phyloP scores from a whole-genome alignment of 176 grass and related monocot species.

The Oryza longistaminata region DNA sequence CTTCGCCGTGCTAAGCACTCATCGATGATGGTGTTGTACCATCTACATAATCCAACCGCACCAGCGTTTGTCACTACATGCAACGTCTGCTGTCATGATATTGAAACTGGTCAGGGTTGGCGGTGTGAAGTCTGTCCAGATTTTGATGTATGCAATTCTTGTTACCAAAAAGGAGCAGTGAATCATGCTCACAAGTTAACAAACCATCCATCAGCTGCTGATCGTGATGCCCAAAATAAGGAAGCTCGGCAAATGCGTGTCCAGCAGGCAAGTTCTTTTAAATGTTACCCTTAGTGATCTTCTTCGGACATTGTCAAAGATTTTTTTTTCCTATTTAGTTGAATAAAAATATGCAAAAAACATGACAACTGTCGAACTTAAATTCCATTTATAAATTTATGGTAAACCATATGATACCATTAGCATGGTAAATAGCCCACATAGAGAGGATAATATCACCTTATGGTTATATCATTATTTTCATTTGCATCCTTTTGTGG shows the following conservation, averaged over 20 bases:
- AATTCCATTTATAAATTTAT: slow-evolving; percentile 4
- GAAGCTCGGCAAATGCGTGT: slow-evolving; percentile 96
- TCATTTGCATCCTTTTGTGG: background rate
- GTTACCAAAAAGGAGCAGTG: slow-evolving; percentile 83
- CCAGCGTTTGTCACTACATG: slow-evolving; percentile 97
- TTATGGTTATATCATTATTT: background rate
- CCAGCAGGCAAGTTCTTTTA: slow-evolving; percentile 65
- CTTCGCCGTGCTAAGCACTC: slow-evolving; percentile 98
- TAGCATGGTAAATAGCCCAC: background rate
- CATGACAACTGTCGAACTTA: slow-evolving; percentile 7
- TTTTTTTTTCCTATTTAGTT: slow-evolving; percentile 13
- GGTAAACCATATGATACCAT: slow-evolving; percentile 23
- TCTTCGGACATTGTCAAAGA: slow-evolving; percentile 18
- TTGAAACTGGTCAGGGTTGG: slow-evolving; percentile 97
- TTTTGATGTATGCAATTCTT: slow-evolving; percentile 95
- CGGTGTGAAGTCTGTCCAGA: slow-evolving; percentile 97
- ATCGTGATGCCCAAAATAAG: slow-evolving; percentile 92
- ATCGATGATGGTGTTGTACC: slow-evolving; percentile 99
- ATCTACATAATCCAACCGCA: slow-evolving; percentile 98
- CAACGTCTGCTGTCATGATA: slow-evolving; percentile 86
- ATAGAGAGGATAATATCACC: background rate
- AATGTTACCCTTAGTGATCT: slow-evolving; percentile 14
- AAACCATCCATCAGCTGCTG: slow-evolving; percentile 78
- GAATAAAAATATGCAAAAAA: background rate
- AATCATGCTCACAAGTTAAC: slow-evolving; percentile 91